These are phyloP conservation scores for Saccharomycopsis capsularis DNA, from an alignment of 805 yeast species.

Conservation along the genomic window DNA sequence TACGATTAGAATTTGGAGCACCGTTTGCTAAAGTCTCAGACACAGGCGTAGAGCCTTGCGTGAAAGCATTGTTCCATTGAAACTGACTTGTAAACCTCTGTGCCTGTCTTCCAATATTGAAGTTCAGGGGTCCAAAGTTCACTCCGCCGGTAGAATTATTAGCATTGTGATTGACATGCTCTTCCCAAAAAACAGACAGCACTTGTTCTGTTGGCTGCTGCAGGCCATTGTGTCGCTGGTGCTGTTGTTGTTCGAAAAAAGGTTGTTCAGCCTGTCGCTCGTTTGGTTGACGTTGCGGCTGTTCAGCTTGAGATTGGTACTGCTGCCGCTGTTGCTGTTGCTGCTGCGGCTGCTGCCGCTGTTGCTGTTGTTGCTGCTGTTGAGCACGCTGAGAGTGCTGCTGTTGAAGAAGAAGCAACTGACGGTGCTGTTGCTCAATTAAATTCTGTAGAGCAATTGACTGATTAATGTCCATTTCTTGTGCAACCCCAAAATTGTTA, in stretches of 20 bases:
- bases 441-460: not conserved
- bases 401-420: not conserved
- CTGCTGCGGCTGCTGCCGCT: not conserved
- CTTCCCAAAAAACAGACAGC: not conserved
- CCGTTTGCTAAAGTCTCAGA: not conserved
- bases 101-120: not conserved
- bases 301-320: not conserved
- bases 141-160: not conserved
- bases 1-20: not conserved
- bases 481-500: not conserved
- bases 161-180: not conserved
- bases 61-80: slow-evolving; percentile 7
- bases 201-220: too few species aligned
- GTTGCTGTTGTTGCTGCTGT: not conserved
- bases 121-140: not conserved
- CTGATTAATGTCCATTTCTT: too few species aligned
- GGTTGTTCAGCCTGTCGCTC: not conserved
- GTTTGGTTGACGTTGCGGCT: not conserved
- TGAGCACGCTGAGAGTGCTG: not conserved
- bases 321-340: not conserved
- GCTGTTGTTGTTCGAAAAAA: not conserved
- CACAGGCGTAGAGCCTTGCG: not conserved
- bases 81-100: not conserved
- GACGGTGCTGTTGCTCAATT: not conserved
- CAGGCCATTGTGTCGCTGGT: too few species aligned